phyloP scores from a whole-genome alignment of 345 rosid genomes.

The Barbarea vulgaris region DNA sequence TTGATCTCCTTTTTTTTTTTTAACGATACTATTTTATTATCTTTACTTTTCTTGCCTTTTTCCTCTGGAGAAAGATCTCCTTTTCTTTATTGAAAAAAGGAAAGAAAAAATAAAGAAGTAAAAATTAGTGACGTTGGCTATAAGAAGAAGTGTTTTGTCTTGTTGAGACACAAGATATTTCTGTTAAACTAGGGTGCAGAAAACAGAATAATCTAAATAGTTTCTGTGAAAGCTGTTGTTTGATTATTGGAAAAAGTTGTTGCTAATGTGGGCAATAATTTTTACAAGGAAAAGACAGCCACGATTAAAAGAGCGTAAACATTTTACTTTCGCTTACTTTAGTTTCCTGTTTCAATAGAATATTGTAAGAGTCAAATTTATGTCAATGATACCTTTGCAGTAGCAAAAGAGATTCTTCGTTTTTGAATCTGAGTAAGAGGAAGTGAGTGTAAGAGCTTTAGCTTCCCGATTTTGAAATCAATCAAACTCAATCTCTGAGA shows the following conservation, averaged over 20 bases:
- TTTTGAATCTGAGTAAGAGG: no score
- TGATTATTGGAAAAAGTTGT: neutral
- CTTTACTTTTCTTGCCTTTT: no score
- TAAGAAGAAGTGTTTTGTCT: neutral
- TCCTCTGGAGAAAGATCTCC: no score
- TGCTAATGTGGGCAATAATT: neutral
- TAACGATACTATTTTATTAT: no score
- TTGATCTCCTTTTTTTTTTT: no score
- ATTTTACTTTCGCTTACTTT: neutral
- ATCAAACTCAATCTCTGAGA: no score
- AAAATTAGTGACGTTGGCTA: neutral
- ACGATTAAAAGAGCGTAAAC: neutral
- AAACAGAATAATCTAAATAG: neutral
- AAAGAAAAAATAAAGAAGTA: neutral
- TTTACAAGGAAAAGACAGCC: neutral
- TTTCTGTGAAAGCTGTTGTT: neutral
- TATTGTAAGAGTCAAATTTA: no score
- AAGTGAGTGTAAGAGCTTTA: no score
- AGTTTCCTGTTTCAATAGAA: neutral
- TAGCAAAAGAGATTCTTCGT: no score
- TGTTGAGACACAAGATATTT: neutral
- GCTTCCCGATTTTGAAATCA: no score
- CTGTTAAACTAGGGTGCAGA: neutral
- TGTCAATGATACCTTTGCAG: no score
- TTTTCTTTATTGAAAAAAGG: neutral